Evolutionary conservation across 2,329 filamentous ascomycete genomes (phyloP).

Genomic region (Periconia sp.): DNA sequence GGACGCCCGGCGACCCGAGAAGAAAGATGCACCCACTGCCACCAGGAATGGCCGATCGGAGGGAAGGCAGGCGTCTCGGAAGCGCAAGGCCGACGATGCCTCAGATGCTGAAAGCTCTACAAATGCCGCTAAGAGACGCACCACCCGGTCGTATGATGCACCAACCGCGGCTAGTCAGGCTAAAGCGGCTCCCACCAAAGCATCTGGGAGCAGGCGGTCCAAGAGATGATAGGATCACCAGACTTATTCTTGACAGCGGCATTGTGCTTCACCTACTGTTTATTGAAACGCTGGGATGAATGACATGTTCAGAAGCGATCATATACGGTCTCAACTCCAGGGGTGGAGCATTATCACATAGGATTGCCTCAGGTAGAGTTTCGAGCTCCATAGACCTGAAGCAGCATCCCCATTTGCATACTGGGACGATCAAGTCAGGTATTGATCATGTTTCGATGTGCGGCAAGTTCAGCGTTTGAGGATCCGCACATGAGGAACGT

Average conservation of each 20-base stretch:
- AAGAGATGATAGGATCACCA: constrained; percentile 7
- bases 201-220: constrained; percentile 20
- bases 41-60: constrained; percentile 7
- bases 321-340: background rate
- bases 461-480: too few species aligned
- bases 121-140: constrained; percentile 35
- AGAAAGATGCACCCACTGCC: constrained; percentile 2
- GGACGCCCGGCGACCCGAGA: too few species aligned
- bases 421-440: background rate
- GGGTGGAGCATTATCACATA: background rate
- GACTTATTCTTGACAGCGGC: too few species aligned
- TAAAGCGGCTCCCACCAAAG: constrained; percentile 19
- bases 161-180: constrained; percentile 46
- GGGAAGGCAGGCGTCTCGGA: constrained; percentile 25
- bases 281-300: too few species aligned
- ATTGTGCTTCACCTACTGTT: too few species aligned
- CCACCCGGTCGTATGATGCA: constrained; percentile 39
- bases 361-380: constrained; percentile 3
- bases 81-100: constrained; percentile 39
- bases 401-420: background rate
- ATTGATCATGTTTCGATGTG: background rate
- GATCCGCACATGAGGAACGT: too few species aligned
- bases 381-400: background rate
- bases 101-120: constrained; percentile 15
- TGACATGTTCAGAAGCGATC: background rate